Evolutionary conservation across 305 asterid species (phyloP).

Genomic region (Solanum hybrid): DNA sequence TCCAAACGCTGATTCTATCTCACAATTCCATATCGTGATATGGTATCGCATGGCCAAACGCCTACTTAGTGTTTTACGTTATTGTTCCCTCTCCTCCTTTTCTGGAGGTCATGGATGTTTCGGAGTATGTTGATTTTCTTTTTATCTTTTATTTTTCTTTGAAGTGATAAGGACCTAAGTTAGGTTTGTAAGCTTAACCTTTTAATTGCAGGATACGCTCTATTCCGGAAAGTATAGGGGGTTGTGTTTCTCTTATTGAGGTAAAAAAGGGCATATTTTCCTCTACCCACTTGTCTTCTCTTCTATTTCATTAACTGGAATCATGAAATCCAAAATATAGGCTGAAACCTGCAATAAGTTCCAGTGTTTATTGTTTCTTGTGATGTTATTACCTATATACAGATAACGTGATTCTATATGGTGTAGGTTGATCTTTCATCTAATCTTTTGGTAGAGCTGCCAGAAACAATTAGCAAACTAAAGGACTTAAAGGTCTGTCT

Average conservation of each 20-base stretch:
- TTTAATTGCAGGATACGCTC: slow-evolving; percentile 45
- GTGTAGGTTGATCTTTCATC: slow-evolving; percentile 79
- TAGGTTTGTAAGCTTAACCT: slow-evolving; percentile 1
- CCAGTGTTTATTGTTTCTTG: neutral
- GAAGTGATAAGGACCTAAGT: neutral
- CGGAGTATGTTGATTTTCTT: neutral
- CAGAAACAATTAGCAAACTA: slow-evolving; percentile 52
- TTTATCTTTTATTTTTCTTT: neutral
- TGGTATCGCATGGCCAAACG: no score
- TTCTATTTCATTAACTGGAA: neutral
- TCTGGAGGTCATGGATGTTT: neutral
- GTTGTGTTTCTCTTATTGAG: slow-evolving; percentile 68
- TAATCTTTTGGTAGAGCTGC: slow-evolving; percentile 69
- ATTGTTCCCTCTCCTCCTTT: neutral
- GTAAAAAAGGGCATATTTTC: slow-evolving; percentile 23
- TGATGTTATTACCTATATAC: neutral
- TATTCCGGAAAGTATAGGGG: slow-evolving; percentile 59
- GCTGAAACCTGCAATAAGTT: neutral
- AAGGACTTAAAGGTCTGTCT: slow-evolving; percentile 56
- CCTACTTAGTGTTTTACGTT: neutral
- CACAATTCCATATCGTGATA: no score
- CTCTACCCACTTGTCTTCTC: neutral
- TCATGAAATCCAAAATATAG: neutral
- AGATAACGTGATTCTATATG: slow-evolving; percentile 16
- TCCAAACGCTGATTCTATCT: no score